Percentiles rank a stretch among this genome's conserved stretches.
These are phyloP conservation scores for Quercus bicolor DNA, from an alignment of 306 rosid species.

Conservation along the genomic window DNA sequence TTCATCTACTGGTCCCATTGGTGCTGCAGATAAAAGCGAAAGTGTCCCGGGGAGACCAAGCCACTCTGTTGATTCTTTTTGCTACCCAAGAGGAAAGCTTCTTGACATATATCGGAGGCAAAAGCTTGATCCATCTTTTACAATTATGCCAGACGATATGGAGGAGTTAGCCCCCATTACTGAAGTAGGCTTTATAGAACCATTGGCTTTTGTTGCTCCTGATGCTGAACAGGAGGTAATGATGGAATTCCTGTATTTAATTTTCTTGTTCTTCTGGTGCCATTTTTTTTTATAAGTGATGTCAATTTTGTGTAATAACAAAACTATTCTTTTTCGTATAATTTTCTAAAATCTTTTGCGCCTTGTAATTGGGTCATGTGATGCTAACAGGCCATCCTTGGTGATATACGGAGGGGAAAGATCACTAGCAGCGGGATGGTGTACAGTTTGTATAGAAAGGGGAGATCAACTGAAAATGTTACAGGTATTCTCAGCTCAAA, in stretches of 20 bases:
- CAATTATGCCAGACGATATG: slow-evolving; percentile 39
- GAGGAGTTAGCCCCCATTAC: slow-evolving; percentile 37
- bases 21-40: slow-evolving; percentile 30
- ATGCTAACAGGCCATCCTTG: slow-evolving; percentile 34
- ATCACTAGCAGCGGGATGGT: slow-evolving; percentile 44
- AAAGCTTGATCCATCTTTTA: slow-evolving; percentile 33
- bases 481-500: slow-evolving; percentile 30
- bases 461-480: slow-evolving; percentile 30
- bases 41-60: slow-evolving; percentile 36
- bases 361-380: not conserved
- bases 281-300: not conserved
- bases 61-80: slow-evolving; percentile 29
- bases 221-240: slow-evolving; percentile 50
- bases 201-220: slow-evolving; percentile 59
- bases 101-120: slow-evolving; percentile 52
- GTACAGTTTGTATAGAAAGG: slow-evolving; percentile 33
- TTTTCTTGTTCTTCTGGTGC: not conserved
- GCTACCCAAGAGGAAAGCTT: slow-evolving; percentile 61
- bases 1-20: slow-evolving; percentile 28
- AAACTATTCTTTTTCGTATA: not conserved
- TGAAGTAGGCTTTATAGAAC: slow-evolving; percentile 34
- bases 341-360: not conserved
- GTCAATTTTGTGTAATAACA: not conserved
- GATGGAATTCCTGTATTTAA: not conserved
- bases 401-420: slow-evolving; percentile 53